Percentiles rank a stretch among this genome's conserved stretches.
Conservation (phyloP, 352 stramenopile genomes). For the Pythium volutum region DNA sequence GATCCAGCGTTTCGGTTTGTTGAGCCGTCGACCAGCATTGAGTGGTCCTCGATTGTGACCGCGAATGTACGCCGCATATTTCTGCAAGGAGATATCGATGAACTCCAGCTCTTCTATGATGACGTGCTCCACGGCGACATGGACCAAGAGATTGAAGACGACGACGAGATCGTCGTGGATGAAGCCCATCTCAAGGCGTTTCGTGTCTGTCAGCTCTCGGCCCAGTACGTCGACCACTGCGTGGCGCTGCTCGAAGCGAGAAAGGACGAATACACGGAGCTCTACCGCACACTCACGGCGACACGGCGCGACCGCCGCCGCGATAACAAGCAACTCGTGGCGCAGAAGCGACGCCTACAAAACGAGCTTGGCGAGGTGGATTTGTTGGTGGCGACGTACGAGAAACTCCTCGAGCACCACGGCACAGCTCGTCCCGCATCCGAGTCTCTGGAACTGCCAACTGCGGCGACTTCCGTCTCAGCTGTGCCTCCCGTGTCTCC, state of each 20-base stretch:
- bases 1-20: constrained; percentile 63
- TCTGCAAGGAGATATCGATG: constrained; percentile 56
- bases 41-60: constrained; percentile 57
- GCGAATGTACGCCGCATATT: constrained; percentile 64
- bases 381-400: constrained; percentile 49
- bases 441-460: neutral
- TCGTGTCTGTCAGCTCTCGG: constrained; percentile 50
- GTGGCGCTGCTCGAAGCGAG: constrained; percentile 38
- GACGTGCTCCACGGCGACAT: constrained; percentile 56
- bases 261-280: constrained; percentile 40
- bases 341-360: constrained; percentile 37
- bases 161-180: constrained; percentile 51
- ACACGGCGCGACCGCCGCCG: constrained; percentile 20
- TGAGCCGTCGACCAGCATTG: constrained; percentile 39
- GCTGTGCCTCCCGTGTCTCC: neutral
- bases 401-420: constrained; percentile 35
- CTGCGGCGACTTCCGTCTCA: neutral
- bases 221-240: constrained; percentile 70
- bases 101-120: constrained; percentile 47
- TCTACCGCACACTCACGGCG: constrained; percentile 24
- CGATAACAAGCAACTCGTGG: constrained; percentile 22
- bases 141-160: constrained; percentile 41
- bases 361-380: constrained; percentile 56
- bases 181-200: constrained; percentile 49
- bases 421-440: neutral